phyloP scores from a whole-genome alignment of 768 basidiomycete genomes.

The Psilocybe subaeruginosa region DNA sequence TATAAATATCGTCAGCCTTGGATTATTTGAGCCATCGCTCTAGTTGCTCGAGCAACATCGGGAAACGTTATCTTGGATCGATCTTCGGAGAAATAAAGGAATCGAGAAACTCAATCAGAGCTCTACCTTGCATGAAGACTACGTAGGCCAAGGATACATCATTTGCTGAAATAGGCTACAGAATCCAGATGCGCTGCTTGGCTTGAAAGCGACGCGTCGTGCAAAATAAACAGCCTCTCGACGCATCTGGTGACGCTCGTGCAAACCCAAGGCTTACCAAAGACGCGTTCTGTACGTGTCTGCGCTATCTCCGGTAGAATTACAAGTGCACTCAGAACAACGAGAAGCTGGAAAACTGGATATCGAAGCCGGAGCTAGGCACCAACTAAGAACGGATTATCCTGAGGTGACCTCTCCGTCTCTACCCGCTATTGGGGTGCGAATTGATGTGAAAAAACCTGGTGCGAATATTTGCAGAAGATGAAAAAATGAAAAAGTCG shows the following conservation, averaged over 20 bases:
- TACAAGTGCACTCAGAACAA: background rate
- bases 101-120: constrained; percentile 7
- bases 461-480: background rate
- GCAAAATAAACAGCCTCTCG: background rate
- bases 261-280: background rate
- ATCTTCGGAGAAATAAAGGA: background rate
- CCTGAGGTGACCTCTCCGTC: background rate
- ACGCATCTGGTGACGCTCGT: background rate
- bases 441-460: background rate
- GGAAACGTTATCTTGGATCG: background rate
- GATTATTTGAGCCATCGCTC: background rate
- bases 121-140: background rate
- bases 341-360: background rate
- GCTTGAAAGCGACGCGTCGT: background rate
- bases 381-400: background rate
- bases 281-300: background rate
- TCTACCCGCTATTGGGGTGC: background rate
- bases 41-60: background rate
- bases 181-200: background rate
- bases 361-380: background rate
- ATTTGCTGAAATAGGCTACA: background rate
- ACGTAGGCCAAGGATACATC: background rate
- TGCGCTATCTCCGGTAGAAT: background rate
- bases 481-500: background rate
- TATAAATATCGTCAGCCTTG: too few relatives aligned